Conservation (phyloP, 1,284 basidiomycete species). For the Trichosporon sp. region DNA sequence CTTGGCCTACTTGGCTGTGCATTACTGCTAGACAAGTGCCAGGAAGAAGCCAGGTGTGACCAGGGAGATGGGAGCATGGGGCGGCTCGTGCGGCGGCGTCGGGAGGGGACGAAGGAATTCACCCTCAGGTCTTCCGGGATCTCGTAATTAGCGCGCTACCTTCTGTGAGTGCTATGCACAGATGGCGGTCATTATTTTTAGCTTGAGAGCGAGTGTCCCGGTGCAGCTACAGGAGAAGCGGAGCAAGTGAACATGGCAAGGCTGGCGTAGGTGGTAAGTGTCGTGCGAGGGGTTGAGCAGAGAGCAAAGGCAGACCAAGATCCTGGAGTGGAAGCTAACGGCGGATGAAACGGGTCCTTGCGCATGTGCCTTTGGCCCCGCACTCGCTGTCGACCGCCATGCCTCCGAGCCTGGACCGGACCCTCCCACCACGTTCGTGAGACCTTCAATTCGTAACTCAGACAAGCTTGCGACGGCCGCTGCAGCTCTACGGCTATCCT, state of each 20-base stretch:
- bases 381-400: neutral
- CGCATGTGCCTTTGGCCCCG: neutral
- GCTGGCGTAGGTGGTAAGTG: too few relatives aligned
- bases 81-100: constrained; percentile 18
- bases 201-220: neutral
- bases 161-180: neutral
- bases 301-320: neutral
- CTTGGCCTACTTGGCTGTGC: constrained; percentile 12
- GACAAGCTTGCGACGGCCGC: neutral
- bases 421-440: neutral
- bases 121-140: neutral
- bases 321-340: neutral
- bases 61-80: neutral
- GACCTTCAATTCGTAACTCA: neutral
- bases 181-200: neutral
- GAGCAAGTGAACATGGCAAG: neutral
- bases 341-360: neutral
- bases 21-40: too few relatives aligned
- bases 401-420: too few relatives aligned
- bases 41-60: neutral
- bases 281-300: neutral
- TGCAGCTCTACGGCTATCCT: neutral
- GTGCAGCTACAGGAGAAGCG: neutral
- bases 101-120: neutral
- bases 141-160: neutral